Conservation (phyloP, 2,329 filamentous ascomycete genomes). For the Fusarium newnesense region DNA sequence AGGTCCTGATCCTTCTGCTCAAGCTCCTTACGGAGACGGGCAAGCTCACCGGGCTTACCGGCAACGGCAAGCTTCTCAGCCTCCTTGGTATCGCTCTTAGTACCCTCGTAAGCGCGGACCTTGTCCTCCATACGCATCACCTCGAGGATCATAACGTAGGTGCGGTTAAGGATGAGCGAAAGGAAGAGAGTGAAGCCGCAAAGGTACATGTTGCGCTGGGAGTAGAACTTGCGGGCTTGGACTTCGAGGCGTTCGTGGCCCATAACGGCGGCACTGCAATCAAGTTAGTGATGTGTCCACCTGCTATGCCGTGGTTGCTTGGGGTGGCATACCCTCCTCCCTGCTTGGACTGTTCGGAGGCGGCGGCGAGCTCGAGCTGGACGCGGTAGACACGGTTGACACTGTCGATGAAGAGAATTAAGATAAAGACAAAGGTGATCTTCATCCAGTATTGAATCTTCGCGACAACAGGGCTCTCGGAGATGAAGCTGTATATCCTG, state of each 20-base stretch:
- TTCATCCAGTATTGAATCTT: constrained; percentile 98
- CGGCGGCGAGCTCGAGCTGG: constrained; percentile 83
- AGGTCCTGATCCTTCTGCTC: constrained; percentile 85
- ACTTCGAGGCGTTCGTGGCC: constrained; percentile 97
- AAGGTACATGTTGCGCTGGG: constrained; percentile 99
- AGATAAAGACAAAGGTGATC: constrained; percentile 99
- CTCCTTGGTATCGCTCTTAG: constrained; percentile 68
- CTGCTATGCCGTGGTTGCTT: neutral
- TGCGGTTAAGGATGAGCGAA: constrained; percentile 98
- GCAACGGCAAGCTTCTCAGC: constrained; percentile 76
- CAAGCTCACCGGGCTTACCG: constrained; percentile 81
- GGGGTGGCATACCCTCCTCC: constrained; percentile 58
- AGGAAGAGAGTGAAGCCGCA: constrained; percentile 99
- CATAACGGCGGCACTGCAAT: constrained; percentile 71
- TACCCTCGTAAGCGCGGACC: constrained; percentile 80
- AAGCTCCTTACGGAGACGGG: constrained; percentile 74
- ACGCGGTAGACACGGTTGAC: constrained; percentile 96
- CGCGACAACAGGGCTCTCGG: constrained; percentile 83
- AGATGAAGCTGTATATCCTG: constrained; percentile 78
- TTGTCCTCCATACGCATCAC: constrained; percentile 91
- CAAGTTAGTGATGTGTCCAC: constrained; percentile 33
- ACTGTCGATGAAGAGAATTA: constrained; percentile 97
- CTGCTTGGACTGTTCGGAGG: constrained; percentile 65
- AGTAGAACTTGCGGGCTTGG: constrained; percentile 99
- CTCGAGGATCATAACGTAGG: constrained; percentile 96